phyloP scores from a whole-genome alignment of 495 filamentous ascomycete species.

The Stereocaulon alpinum region DNA sequence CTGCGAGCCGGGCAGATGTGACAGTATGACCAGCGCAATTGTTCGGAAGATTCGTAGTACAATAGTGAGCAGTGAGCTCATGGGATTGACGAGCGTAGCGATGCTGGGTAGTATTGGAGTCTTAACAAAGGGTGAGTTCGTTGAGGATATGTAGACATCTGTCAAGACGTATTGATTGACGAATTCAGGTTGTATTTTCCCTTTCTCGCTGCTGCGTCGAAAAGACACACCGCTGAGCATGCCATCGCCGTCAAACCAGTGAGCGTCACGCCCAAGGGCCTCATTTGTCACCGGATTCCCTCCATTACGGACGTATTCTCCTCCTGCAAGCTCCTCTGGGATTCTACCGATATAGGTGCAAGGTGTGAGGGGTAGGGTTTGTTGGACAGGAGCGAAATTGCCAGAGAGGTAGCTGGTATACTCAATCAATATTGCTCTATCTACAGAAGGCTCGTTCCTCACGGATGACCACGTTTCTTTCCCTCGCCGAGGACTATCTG shows the following conservation, averaged over 20 bases:
- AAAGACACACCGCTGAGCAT: constrained; percentile 59
- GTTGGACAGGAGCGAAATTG: constrained; percentile 54
- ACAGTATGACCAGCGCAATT: constrained; percentile 41
- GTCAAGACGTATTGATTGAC: constrained; percentile 56
- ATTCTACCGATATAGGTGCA: constrained; percentile 44
- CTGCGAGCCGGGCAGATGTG: constrained; percentile 42
- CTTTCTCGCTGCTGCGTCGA: constrained; percentile 24
- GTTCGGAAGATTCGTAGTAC: constrained; percentile 39
- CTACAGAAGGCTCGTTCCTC: background rate
- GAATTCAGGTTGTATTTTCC: constrained; percentile 43
- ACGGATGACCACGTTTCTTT: constrained; percentile 8
- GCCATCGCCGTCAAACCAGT: constrained; percentile 65
- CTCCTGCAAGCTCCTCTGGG: constrained; percentile 48
- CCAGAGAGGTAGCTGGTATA: constrained; percentile 38
- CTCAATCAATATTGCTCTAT: background rate
- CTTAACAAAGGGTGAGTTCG: constrained; percentile 31
- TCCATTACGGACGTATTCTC: constrained; percentile 61
- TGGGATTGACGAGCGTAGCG: constrained; percentile 45
- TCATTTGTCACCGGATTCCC: constrained; percentile 54
- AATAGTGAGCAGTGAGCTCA: constrained; percentile 33
- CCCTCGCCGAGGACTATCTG: background rate
- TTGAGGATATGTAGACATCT: constrained; percentile 45
- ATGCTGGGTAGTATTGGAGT: constrained; percentile 52
- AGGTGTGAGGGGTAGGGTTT: constrained; percentile 35
- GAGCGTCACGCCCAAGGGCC: constrained; percentile 43